A percentile compares a stretch with the other conserved stretches of the same genome.
Evolutionary conservation across 371 early-diverging fungal species (phyloP).

Genomic region (Mortierella sp.): DNA sequence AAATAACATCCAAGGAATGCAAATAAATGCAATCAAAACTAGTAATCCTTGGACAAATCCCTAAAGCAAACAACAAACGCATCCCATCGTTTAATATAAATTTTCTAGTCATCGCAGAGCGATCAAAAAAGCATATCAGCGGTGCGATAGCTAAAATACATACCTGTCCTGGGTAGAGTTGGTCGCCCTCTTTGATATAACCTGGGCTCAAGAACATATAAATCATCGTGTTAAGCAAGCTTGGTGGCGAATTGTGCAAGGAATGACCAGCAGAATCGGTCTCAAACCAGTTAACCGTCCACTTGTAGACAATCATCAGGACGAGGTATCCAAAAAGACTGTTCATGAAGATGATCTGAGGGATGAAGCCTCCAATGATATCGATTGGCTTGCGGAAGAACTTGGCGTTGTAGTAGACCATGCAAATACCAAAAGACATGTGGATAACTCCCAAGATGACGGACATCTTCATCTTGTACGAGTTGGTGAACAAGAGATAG

Average conservation of each 20-base stretch:
- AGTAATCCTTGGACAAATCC: conserved; percentile 88
- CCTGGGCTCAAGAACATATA: conserved; percentile 99
- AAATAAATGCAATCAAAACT: conserved; percentile 87
- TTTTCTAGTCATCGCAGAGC: no score
- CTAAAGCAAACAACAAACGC: conserved; percentile 55
- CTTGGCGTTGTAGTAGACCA: conserved; percentile 93
- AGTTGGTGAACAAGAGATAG: conserved; percentile 95
- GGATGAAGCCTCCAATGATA: conserved; percentile 92
- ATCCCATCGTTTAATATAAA: neutral
- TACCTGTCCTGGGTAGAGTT: conserved; percentile 92
- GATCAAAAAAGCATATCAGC: neutral
- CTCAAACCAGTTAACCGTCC: conserved; percentile 93
- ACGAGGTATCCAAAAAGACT: conserved; percentile 97
- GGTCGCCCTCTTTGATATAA: conserved; percentile 76
- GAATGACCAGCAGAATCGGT: conserved; percentile 75
- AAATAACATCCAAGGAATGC: conserved; percentile 99
- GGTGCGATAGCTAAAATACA: neutral
- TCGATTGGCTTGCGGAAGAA: conserved; percentile 87
- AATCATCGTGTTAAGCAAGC: conserved; percentile 97
- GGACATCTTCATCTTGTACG: conserved; percentile 99
- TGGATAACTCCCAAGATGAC: conserved; percentile 98
- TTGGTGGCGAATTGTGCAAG: conserved; percentile 86
- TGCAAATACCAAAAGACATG: conserved; percentile 96
- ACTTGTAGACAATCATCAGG: conserved; percentile 96
- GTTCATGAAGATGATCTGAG: conserved; percentile 96